These are phyloP conservation scores for Boletus rex-veris DNA, from an alignment of 768 basidiomycete species.

Conservation along the genomic window DNA sequence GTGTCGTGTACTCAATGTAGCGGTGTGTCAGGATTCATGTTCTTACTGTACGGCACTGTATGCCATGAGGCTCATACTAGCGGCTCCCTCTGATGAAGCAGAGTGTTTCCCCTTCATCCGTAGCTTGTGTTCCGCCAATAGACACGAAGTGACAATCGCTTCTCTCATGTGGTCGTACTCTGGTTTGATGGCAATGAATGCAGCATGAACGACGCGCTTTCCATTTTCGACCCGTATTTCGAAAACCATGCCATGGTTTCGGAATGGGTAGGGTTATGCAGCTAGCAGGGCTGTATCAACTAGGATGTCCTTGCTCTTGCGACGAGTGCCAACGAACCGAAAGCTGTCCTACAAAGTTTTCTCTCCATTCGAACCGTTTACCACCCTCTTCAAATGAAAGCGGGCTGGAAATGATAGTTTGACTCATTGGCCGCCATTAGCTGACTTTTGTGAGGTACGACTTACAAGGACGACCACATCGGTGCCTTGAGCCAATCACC, in stretches of 20 bases:
- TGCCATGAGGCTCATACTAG: no score
- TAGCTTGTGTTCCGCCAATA: constrained; percentile 1
- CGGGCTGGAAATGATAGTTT: not conserved
- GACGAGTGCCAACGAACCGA: not conserved
- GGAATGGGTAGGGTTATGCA: not conserved
- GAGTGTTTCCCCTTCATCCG: no score
- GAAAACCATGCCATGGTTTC: not conserved
- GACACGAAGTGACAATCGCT: not conserved
- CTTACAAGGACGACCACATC: not conserved
- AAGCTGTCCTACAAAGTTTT: constrained; percentile 1
- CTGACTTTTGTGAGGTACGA: not conserved
- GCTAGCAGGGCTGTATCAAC: not conserved
- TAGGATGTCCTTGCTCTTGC: not conserved
- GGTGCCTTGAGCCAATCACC: not conserved
- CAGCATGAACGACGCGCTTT: no score
- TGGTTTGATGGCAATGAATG: not conserved
- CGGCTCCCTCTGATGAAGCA: no score
- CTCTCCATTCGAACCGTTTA: not conserved
- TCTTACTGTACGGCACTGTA: no score
- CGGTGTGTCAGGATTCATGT: no score
- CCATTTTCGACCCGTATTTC: not conserved
- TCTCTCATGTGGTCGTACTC: not conserved
- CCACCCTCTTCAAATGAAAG: not conserved
- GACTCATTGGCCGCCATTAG: no score
- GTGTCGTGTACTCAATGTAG: no score